phyloP scores from a whole-genome alignment of 1,139 yeast genomes.

The Scheffersomyces parashehatae region DNA sequence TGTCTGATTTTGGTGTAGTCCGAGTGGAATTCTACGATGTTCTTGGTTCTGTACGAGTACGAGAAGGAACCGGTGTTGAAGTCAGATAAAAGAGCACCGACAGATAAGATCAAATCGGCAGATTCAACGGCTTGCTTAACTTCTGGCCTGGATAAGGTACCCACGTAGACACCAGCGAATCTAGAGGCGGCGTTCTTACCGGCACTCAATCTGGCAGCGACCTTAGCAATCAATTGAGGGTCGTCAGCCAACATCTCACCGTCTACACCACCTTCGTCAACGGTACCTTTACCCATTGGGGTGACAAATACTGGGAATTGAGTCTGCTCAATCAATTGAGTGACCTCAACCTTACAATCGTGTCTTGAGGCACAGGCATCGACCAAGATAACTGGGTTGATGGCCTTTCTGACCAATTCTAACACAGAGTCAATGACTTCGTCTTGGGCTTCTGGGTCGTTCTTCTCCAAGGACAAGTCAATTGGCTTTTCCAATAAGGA shows the following conservation, averaged over 20 bases:
- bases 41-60: slow-evolving; percentile 75
- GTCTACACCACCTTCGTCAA: slow-evolving; percentile 58
- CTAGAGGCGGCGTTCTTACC: slow-evolving; percentile 52
- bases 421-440: slow-evolving; percentile 67
- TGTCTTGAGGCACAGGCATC: slow-evolving; percentile 90
- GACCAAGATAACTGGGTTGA: slow-evolving; percentile 73
- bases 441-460: slow-evolving; percentile 68
- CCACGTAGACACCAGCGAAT: slow-evolving; percentile 87
- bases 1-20: slow-evolving; percentile 75
- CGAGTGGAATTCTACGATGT: slow-evolving; percentile 87
- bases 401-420: slow-evolving; percentile 53
- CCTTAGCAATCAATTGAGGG: slow-evolving; percentile 25
- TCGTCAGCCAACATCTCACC: slow-evolving; percentile 28
- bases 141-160: slow-evolving; percentile 73
- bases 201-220: slow-evolving; percentile 24
- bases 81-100: slow-evolving; percentile 84
- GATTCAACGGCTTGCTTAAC: slow-evolving; percentile 75
- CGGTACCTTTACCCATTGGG: slow-evolving; percentile 87
- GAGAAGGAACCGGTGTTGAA: slow-evolving; percentile 90
- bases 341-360: slow-evolving; percentile 62
- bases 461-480: slow-evolving; percentile 59
- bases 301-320: slow-evolving; percentile 85
- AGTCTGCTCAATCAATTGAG: slow-evolving; percentile 62
- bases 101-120: slow-evolving; percentile 73
- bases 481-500: slow-evolving; percentile 60